Percentiles rank a stretch among this genome's conserved stretches.
These are phyloP conservation scores for Mycena galopus DNA, from an alignment of 768 basidiomycete genomes.

Conservation along the genomic window DNA sequence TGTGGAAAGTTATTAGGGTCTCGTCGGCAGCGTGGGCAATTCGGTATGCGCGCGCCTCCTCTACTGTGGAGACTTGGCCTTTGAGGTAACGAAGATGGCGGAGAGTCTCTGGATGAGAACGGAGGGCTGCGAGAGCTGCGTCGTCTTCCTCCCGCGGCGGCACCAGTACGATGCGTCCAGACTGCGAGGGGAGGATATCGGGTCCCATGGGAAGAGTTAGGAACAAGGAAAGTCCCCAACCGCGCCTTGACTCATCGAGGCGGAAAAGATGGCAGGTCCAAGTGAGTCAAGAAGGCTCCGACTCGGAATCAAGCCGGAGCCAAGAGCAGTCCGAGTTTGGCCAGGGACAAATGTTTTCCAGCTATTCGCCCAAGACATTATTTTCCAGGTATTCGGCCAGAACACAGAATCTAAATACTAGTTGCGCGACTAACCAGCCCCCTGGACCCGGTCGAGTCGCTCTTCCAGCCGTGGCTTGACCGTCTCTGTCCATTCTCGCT, in stretches of 20 bases:
- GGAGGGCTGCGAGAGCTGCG: conserved; percentile 50
- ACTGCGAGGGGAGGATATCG: conserved; percentile 7
- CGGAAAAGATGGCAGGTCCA: no score
- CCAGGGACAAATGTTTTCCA: no score
- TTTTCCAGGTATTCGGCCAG: no score
- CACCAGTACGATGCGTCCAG: conserved; percentile 50
- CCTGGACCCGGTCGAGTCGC: no score
- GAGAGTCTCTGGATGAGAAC: conserved; percentile 55
- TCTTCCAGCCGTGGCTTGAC: no score
- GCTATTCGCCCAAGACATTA: no score
- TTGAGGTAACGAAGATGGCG: conserved; percentile 55
- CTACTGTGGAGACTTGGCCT: conserved; percentile 47
- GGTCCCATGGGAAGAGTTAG: not conserved
- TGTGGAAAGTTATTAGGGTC: conserved; percentile 51
- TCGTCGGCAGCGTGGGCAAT: conserved; percentile 52
- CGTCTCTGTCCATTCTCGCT: no score
- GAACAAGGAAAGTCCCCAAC: not conserved
- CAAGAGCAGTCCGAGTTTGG: no score
- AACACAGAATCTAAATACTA: no score
- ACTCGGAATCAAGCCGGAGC: no score
- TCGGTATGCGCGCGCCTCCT: conserved; percentile 52
- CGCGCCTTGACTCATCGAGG: not conserved
- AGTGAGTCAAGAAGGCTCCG: no score
- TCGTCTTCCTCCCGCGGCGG: conserved; percentile 54
- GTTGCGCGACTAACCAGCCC: no score